Percentiles rank a stretch among this genome's conserved stretches.
phyloP scores from a whole-genome alignment of 495 filamentous ascomycete species.

The Podospora sp. region DNA sequence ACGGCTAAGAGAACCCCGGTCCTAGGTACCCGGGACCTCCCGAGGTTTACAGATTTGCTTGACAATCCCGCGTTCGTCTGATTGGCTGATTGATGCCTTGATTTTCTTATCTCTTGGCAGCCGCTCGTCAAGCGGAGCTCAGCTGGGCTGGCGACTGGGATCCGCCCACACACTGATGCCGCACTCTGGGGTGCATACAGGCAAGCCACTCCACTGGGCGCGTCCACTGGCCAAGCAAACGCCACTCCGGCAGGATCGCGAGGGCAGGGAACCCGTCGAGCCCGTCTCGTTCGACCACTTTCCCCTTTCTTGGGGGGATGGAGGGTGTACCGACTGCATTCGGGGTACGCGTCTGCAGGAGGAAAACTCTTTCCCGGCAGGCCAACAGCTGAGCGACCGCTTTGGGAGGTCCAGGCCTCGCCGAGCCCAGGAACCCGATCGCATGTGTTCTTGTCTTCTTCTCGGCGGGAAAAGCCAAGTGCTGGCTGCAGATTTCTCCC shows the following conservation, averaged over 20 bases:
- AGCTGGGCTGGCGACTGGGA: constrained; percentile 15
- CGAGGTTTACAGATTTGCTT: constrained; percentile 30
- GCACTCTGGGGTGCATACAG: constrained; percentile 13
- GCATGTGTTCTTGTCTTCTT: background rate
- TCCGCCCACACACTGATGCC: constrained; percentile 9
- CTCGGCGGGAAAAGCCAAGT: background rate
- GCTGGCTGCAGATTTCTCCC: background rate
- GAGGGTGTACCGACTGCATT: background rate
- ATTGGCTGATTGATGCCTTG: constrained; percentile 29
- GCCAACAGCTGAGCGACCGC: background rate
- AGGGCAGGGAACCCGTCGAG: background rate
- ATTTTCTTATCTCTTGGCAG: constrained; percentile 37
- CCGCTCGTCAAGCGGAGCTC: background rate
- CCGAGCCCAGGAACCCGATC: background rate
- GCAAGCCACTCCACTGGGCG: background rate
- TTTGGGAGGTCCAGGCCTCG: background rate
- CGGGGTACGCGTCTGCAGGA: constrained; percentile 9
- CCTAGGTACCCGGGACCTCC: background rate
- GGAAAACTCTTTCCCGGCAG: background rate
- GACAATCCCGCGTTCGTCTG: constrained; percentile 24
- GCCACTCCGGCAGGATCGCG: constrained; percentile 1
- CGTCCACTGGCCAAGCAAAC: background rate
- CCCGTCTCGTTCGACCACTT: background rate
- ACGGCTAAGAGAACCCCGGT: background rate
- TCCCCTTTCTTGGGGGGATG: constrained; percentile 3